phyloP scores from a whole-genome alignment of 106 monocot genomes.

The Narthecium ossifragum region DNA sequence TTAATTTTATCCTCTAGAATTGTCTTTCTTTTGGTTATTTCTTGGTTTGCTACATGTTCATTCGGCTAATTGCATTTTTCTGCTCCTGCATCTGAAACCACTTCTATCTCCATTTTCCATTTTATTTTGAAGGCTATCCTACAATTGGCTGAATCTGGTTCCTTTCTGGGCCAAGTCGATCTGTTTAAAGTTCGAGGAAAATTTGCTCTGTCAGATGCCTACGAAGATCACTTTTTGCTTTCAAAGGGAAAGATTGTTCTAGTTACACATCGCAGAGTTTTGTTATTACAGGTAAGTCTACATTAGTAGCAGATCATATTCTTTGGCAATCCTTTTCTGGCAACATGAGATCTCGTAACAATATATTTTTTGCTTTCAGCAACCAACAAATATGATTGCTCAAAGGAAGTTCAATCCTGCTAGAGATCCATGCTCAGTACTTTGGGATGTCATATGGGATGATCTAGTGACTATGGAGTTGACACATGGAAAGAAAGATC shows the following conservation, averaged over 20 bases:
- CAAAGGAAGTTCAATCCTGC: constrained; percentile 91
- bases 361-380: constrained; percentile 35
- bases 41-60: no score
- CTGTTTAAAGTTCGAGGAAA: constrained; percentile 95
- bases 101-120: constrained; percentile 1
- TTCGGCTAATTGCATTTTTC: no score
- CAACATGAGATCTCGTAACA: no score
- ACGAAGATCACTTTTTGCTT: constrained; percentile 92
- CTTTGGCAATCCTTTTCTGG: no score
- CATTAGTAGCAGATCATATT: neutral
- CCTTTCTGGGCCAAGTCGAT: constrained; percentile 95
- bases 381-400: constrained; percentile 55
- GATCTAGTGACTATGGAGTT: constrained; percentile 80
- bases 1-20: no score
- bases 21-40: no score
- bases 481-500: constrained; percentile 64
- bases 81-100: neutral
- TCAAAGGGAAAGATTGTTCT: constrained; percentile 81
- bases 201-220: constrained; percentile 94
- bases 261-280: constrained; percentile 78
- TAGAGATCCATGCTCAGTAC: constrained; percentile 83
- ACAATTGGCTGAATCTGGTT: constrained; percentile 88
- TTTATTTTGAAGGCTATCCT: constrained; percentile 64
- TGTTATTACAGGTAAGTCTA: constrained; percentile 74
- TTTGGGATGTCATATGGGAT: constrained; percentile 85